phyloP scores from a whole-genome alignment of 176 grass and related monocot species.

The Ananas comosus region DNA sequence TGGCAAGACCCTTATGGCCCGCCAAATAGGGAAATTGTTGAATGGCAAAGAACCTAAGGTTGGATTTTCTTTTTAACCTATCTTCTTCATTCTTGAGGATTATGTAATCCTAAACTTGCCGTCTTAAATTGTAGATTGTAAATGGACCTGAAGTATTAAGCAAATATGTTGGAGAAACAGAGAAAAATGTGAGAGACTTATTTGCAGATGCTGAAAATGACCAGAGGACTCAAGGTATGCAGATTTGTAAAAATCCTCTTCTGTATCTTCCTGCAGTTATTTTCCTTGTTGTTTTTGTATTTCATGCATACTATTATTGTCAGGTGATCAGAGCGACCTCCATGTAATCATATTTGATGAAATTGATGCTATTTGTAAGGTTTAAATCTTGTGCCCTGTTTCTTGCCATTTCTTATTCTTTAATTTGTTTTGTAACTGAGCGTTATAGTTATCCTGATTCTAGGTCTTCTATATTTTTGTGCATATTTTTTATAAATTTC shows the following conservation, averaged over 20 bases:
- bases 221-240: slow-evolving; percentile 48
- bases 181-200: slow-evolving; percentile 97
- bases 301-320: slow-evolving; percentile 13
- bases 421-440: neutral
- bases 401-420: neutral
- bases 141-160: slow-evolving; percentile 95
- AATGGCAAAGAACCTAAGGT: slow-evolving; percentile 96
- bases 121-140: slow-evolving; percentile 31
- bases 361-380: slow-evolving; percentile 92
- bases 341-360: slow-evolving; percentile 99
- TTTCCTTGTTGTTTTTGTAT: neutral
- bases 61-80: slow-evolving; percentile 7
- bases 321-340: slow-evolving; percentile 92
- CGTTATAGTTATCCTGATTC: no score
- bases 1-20: slow-evolving; percentile 98
- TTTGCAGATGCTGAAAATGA: slow-evolving; percentile 95
- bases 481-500: no score
- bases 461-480: no score
- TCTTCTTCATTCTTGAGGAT: neutral
- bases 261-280: neutral
- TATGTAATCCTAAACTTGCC: neutral
- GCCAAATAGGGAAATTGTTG: slow-evolving; percentile 92
- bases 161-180: slow-evolving; percentile 96
- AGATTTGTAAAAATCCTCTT: neutral
- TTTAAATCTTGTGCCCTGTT: slow-evolving; percentile 4